phyloP scores from a whole-genome alignment of 1,284 basidiomycete species.

The Heterobasidion irregulare region DNA sequence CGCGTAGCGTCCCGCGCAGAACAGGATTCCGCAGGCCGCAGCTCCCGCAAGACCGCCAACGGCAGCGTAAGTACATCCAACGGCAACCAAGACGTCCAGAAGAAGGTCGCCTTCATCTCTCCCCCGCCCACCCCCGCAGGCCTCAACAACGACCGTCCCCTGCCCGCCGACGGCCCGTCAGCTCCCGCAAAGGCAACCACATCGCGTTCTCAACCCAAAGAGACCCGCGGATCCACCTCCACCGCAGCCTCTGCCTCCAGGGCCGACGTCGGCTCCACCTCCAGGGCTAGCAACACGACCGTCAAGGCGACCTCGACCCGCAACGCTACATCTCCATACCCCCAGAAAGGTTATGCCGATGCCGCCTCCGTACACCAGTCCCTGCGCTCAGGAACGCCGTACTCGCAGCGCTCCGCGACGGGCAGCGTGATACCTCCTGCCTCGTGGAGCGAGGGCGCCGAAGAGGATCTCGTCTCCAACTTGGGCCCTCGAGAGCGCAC shows the following conservation, averaged over 20 bases:
- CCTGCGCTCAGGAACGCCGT: slow-evolving; percentile 70
- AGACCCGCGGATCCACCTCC: slow-evolving; percentile 59
- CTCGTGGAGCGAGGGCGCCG: slow-evolving; percentile 94
- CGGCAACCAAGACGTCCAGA: slow-evolving; percentile 41
- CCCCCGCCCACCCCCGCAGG: slow-evolving; percentile 56
- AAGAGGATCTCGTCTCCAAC: slow-evolving; percentile 91
- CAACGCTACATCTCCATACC: slow-evolving; percentile 51
- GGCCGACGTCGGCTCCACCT: slow-evolving; percentile 32
- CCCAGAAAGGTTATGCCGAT: slow-evolving; percentile 36
- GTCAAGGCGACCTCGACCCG: slow-evolving; percentile 49
- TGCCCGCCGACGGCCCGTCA: slow-evolving; percentile 22
- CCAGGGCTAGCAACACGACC: slow-evolving; percentile 19
- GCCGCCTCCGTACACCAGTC: slow-evolving; percentile 50
- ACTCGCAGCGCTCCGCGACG: slow-evolving; percentile 63
- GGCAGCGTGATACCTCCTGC: slow-evolving; percentile 71
- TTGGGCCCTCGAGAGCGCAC: slow-evolving; percentile 90
- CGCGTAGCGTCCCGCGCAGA: slow-evolving; percentile 21
- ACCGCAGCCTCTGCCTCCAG: slow-evolving; percentile 34
- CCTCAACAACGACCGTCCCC: slow-evolving; percentile 24
- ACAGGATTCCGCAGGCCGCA: slow-evolving; percentile 38
- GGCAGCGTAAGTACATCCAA: slow-evolving; percentile 25
- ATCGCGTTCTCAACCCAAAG: slow-evolving; percentile 65
- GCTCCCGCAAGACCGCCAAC: slow-evolving; percentile 45
- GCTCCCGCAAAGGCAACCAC: slow-evolving; percentile 50
- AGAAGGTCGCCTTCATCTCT: slow-evolving; percentile 80